phyloP scores from a whole-genome alignment of 1,139 yeast species.

The Pichiaceae sp. region DNA sequence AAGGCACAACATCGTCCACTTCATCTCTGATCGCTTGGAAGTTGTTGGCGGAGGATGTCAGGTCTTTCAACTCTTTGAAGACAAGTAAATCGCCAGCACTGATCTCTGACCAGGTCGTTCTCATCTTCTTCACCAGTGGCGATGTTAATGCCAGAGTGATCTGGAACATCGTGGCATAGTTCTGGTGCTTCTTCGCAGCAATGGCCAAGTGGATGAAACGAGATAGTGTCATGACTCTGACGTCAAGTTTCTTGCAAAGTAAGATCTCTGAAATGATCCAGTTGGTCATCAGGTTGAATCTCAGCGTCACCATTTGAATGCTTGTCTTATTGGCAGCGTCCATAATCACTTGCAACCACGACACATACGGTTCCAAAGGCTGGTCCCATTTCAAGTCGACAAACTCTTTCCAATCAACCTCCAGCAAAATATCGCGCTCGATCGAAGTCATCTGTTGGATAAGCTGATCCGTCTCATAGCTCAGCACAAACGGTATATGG shows the following conservation, averaged over 20 bases:
- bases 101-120: conserved; percentile 68
- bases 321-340: conserved; percentile 41
- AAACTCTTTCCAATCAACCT: conserved; percentile 88
- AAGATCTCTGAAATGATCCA: conserved; percentile 90
- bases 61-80: conserved; percentile 49
- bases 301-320: conserved; percentile 72
- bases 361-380: conserved; percentile 60
- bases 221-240: conserved; percentile 61
- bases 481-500: conserved; percentile 76
- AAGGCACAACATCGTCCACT: conserved; percentile 44
- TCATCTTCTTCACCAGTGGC: conserved; percentile 50
- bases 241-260: conserved; percentile 49
- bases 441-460: conserved; percentile 80
- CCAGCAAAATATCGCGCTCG: conserved; percentile 75
- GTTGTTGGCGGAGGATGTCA: conserved; percentile 57
- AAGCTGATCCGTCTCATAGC: conserved; percentile 54
- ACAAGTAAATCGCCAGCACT: conserved; percentile 35
- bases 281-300: conserved; percentile 83
- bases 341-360: conserved; percentile 77
- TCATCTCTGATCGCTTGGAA: conserved; percentile 59
- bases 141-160: conserved; percentile 78
- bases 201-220: conserved; percentile 82
- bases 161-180: conserved; percentile 83
- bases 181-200: conserved; percentile 61
- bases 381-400: conserved; percentile 71